These are phyloP conservation scores for Cercophora scortea DNA, from an alignment of 495 filamentous ascomycete genomes.

Conservation along the genomic window DNA sequence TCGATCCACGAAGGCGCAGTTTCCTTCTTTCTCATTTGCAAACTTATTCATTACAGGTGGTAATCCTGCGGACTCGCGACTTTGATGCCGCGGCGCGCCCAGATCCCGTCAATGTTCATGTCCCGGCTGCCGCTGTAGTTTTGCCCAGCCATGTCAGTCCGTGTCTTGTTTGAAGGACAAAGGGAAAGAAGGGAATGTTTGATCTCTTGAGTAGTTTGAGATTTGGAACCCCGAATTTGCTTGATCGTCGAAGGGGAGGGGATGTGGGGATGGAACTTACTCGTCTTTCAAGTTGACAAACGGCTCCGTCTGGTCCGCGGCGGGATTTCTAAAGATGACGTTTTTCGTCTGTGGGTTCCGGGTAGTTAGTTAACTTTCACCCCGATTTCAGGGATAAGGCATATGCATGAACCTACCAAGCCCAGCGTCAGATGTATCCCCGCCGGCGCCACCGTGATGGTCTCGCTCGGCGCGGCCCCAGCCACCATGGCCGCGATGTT, in stretches of 20 bases:
- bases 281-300: slow-evolving; percentile 33
- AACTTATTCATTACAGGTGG: too few relatives aligned
- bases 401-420: slow-evolving; percentile 30
- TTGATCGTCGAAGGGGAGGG: too few relatives aligned
- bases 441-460: slow-evolving; percentile 26
- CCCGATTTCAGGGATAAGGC: background rate
- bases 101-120: slow-evolving; percentile 43
- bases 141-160: too few relatives aligned
- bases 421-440: slow-evolving; percentile 46
- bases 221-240: too few relatives aligned
- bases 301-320: slow-evolving; percentile 39
- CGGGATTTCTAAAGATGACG: slow-evolving; percentile 43
- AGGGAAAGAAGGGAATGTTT: too few relatives aligned
- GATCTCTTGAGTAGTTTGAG: too few relatives aligned
- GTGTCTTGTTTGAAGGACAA: too few relatives aligned
- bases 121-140: slow-evolving; percentile 32
- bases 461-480: slow-evolving; percentile 16
- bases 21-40: background rate
- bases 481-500: slow-evolving; percentile 46
- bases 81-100: slow-evolving; percentile 32
- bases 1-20: background rate
- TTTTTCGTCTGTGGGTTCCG: slow-evolving; percentile 31
- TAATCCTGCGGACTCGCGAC: slow-evolving; percentile 27
- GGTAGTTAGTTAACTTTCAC: background rate
- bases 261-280: slow-evolving; percentile 22